Evolutionary conservation across 169 alveolate genomes (phyloP), one percentile per base, ranked within the genome.

Genomic region (Ichthyophthirius multifiliis): DNA sequence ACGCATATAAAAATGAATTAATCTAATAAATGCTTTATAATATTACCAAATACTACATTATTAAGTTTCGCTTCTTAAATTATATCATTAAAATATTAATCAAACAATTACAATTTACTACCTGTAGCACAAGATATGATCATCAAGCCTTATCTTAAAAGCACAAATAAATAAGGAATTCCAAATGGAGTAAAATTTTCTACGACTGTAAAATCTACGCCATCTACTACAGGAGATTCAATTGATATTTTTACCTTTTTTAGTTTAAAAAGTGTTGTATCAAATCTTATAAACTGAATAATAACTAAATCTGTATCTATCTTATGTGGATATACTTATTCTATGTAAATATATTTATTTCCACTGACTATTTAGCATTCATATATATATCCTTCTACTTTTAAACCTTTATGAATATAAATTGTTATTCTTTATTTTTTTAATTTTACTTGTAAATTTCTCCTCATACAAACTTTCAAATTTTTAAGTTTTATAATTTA

Each of bases 221-320:
- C 55, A 0, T 67, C 77, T 41, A 67, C 43, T 4, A 18, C 46
- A 0, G 77, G 77, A 13, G 77, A 34, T 67, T 67, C 77, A 37
- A 67, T 9, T 18, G 18, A 1, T 9, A 41, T 39, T 41, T 39
- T 67, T 6, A 41, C 46, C 30, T 67, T 67, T 20, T 67, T 67
- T 37, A 67, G 37, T 35, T 37, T 41, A 30, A 23, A 67, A 9
- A 37, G 20, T 6, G n/a, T 37, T 1, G 77, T 67, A 18, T 67
- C 77, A 37, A 67, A 67, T 20, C 77, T 67, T 13, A 67, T 62
- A 41, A 67, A 67, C 18, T 67, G n/a, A n/a, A 67, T 37, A 39
- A 37, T 37, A 0, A n/a, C 62, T 37, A 23, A 16, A 16, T 67
- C 46, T 4, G 35, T 23, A 18, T 67, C 77, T 12, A 34, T 41